Conservation (phyloP, 192 early-diverging fungal species). For the Funneliformis geosporum region DNA sequence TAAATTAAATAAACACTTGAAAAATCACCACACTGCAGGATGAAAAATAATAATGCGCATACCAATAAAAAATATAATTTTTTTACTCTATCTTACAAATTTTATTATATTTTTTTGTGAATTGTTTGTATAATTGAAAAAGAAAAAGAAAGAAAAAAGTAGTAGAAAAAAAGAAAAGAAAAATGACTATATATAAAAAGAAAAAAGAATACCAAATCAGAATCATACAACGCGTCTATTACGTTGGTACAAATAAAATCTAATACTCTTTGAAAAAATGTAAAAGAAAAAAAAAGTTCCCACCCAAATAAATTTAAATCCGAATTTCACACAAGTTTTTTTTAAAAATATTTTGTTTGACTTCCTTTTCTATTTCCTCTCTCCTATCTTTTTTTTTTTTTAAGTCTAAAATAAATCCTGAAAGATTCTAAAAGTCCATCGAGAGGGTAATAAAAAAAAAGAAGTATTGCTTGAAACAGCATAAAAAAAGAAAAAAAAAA, state of each 20-base stretch:
- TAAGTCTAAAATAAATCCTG: neutral
- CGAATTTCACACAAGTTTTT: neutral
- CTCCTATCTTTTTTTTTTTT: neutral
- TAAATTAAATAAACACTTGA: no score
- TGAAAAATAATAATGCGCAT: no score
- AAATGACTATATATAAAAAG: neutral
- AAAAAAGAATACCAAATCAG: neutral
- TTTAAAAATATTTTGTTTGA: neutral
- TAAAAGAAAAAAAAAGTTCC: neutral
- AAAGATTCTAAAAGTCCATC: conserved; percentile 13
- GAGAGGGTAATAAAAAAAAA: neutral
- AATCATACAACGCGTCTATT: neutral
- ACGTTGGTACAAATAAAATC: no score
- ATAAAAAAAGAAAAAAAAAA: neutral
- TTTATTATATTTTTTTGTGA: conserved; percentile 16
- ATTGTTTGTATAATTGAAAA: neutral
- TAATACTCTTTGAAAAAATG: no score
- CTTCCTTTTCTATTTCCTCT: no score
- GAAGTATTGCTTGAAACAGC: neutral
- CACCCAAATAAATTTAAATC: neutral
- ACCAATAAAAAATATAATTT: neutral
- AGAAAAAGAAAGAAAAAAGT: neutral
- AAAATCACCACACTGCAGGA: no score
- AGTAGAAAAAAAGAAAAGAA: neutral
- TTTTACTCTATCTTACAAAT: conserved; percentile 20